These are phyloP conservation scores for Colletotrichum sansevieriae DNA, from an alignment of 2,329 filamentous ascomycete genomes.

Conservation along the genomic window DNA sequence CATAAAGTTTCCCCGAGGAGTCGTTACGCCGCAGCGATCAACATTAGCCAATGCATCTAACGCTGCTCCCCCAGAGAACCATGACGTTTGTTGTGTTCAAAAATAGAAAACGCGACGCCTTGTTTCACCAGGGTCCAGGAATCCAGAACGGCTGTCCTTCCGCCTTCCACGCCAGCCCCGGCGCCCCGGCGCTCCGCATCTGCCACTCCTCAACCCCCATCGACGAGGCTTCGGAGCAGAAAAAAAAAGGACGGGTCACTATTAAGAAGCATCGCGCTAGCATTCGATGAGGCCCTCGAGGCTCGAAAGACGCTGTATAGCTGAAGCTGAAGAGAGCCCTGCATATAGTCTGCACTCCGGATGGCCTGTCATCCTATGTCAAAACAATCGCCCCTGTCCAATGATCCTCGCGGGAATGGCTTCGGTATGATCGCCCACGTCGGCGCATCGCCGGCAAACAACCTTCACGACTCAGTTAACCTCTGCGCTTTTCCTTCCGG, in stretches of 20 bases:
- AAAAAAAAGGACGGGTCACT: neutral
- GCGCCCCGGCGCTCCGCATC: conserved; percentile 10
- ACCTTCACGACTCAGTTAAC: conserved; percentile 22
- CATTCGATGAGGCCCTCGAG: neutral
- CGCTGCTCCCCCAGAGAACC: conserved; percentile 6
- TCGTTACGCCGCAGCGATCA: conserved; percentile 31
- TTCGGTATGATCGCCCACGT: conserved; percentile 32
- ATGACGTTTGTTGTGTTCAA: conserved; percentile 36
- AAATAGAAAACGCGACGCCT: conserved; percentile 37
- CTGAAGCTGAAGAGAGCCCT: neutral
- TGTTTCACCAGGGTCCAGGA: conserved; percentile 21
- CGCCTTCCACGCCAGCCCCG: neutral
- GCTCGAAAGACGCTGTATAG: conserved; percentile 1
- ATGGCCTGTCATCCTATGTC: conserved; percentile 29
- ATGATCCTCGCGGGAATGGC: conserved; percentile 19
- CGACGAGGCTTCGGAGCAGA: conserved; percentile 7
- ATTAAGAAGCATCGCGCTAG: conserved; percentile 12
- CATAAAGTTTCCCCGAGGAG: conserved; percentile 16
- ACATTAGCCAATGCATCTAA: conserved; percentile 15
- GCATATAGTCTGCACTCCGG: conserved; percentile 1
- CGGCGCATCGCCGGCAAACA: conserved; percentile 17
- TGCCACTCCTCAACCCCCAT: conserved; percentile 10
- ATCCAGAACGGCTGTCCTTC: conserved; percentile 9
- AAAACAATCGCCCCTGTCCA: conserved; percentile 9
- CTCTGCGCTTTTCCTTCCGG: conserved; percentile 3